These are phyloP conservation scores for Cafeteria roenbergensis DNA, from an alignment of 108 stramenopile genomes.

Conservation along the genomic window DNA sequence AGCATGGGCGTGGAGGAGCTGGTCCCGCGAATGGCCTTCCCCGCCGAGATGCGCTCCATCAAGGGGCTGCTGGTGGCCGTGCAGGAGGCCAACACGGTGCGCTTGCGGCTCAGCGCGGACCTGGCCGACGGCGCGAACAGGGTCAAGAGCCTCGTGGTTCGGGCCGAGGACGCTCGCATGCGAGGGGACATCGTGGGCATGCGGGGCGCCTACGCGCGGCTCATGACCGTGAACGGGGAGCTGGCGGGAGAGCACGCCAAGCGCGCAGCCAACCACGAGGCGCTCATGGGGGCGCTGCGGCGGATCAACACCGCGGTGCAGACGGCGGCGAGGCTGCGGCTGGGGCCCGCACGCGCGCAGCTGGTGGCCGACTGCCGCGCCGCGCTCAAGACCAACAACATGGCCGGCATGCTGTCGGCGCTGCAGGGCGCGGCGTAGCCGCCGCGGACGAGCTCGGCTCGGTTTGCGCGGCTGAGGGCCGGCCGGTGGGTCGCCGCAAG, in stretches of 20 bases:
- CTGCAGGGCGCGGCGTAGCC: too few species aligned
- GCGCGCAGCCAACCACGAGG: slow-evolving; percentile 38
- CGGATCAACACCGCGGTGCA: slow-evolving; percentile 42
- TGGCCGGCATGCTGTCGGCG: too few species aligned
- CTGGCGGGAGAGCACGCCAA: slow-evolving; percentile 42
- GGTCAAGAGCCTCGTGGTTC: slow-evolving; percentile 36
- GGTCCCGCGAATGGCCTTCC: not conserved
- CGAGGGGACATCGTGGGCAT: slow-evolving; percentile 37
- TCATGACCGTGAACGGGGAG: slow-evolving; percentile 29
- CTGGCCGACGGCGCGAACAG: slow-evolving; percentile 43
- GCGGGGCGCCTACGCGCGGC: slow-evolving; percentile 34
- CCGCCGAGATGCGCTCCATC: not conserved
- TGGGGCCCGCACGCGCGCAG: too few species aligned
- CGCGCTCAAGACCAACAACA: too few species aligned
- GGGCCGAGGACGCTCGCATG: slow-evolving; percentile 45
- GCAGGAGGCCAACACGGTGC: not conserved
- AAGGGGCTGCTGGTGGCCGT: not conserved
- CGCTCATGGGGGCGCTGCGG: slow-evolving; percentile 30
- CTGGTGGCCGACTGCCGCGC: too few species aligned
- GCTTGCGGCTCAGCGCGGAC: slow-evolving; percentile 39
- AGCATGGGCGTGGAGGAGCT: not conserved
- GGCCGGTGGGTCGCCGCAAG: too few species aligned
- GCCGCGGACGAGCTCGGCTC: too few species aligned
- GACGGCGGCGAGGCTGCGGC: slow-evolving; percentile 32
- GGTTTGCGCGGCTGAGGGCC: too few species aligned